Evolutionary conservation across 2,329 filamentous ascomycete species (phyloP), one percentile per base, ranked within the genome.

Genomic region (Teratosphaeria epicoccoides): DNA sequence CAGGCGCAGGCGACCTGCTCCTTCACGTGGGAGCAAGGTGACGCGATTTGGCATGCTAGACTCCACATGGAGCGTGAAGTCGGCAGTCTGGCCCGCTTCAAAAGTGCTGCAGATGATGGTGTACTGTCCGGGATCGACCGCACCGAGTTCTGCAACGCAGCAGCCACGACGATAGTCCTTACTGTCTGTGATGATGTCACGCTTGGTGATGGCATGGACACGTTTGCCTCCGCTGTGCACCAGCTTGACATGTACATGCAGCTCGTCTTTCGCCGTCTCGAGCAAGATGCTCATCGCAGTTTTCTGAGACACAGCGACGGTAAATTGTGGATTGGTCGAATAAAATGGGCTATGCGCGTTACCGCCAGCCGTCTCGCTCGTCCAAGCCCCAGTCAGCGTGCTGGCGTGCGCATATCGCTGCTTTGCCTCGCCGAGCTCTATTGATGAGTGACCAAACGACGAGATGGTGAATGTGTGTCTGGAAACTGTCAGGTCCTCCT

Each of bases 41-140:
- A 94, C 65, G 1, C 68, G 61, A 33, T 83, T 77, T 0, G 77
- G 73, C 1, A 71, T 66, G 50, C 77, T 80, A 28, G 85, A 83
- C 46, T 83, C 82, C n/a, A 96, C 76, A 52, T 82, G 80, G 7
- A 98, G 74, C 0, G 77, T 80, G 63, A 94, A 97, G 47, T 77
- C 76, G 3, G 85, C 87, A 1, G 81, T 73, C 63, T 94, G 87
- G 7, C 84, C 85, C 0, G 84, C 78, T 56, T 95, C 88, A 66
- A 94, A 97, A 0, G 91, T 95, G 2, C 88, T 95, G 65, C 86
- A 91, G 6, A 96, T 85, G 51, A 95, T 77, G 0, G 88, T 96
- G 68, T 97, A 98, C 0, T 76, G 76, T 0, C 91, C 91, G 0
- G 80, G 72, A 37, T 83, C 81, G 17, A 95, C 71, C 20, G 72